phyloP scores from a whole-genome alignment of 73 alveolate species.

The Paramecium primaurelia region DNA sequence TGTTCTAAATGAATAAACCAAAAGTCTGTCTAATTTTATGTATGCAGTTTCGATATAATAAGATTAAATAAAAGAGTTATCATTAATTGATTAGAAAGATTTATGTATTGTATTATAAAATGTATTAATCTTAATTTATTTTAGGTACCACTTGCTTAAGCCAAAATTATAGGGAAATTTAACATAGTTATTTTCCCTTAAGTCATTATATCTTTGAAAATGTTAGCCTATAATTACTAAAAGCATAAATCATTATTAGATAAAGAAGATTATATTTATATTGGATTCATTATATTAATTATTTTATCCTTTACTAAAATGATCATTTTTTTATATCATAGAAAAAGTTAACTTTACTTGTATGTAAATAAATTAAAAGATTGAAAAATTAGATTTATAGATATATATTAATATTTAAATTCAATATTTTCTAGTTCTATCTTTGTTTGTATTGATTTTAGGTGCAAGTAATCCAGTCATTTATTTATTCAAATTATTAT shows the following conservation, averaged over 20 bases:
- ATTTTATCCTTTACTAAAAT: background rate
- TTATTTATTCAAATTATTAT: background rate
- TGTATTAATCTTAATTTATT: background rate
- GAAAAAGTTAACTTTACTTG: background rate
- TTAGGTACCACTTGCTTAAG: background rate
- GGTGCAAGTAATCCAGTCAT: background rate
- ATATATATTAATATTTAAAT: background rate
- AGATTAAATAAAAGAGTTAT: background rate
- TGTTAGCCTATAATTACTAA: background rate
- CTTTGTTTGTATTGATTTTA: background rate
- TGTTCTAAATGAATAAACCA: background rate
- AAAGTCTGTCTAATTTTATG: background rate
- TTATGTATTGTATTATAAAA: background rate
- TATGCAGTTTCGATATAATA: background rate
- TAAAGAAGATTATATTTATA: background rate
- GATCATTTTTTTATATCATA: background rate
- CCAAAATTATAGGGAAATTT: slow-evolving; percentile 13
- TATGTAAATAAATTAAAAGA: background rate
- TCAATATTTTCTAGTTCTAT: background rate
- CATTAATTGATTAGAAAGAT: slow-evolving; percentile 8
- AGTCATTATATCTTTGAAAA: background rate
- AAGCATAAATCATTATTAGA: background rate
- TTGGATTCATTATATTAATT: background rate
- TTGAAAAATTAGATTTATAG: background rate
- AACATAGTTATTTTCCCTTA: background rate